phyloP scores from a whole-genome alignment of 768 basidiomycete species.

The Termitomyces sp. region DNA sequence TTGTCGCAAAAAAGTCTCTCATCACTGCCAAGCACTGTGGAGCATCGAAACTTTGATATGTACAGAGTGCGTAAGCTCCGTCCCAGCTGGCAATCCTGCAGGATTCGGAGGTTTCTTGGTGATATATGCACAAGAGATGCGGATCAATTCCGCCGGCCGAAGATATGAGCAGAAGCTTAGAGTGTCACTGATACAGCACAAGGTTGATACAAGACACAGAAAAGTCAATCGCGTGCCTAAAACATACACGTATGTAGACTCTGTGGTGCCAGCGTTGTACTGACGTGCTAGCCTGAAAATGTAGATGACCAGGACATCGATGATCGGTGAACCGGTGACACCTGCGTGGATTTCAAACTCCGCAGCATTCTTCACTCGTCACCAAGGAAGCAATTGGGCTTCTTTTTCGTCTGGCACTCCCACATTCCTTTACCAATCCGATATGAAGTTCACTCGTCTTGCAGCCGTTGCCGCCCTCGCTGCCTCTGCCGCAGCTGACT shows the following conservation, averaged over 20 bases:
- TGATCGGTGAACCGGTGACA: too few species aligned
- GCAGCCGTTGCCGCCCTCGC: slow-evolving; percentile 31
- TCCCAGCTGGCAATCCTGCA: background rate
- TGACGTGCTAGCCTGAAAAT: background rate
- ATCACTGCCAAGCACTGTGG: background rate
- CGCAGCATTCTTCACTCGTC: background rate
- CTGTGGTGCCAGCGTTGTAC: background rate
- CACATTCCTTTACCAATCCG: slow-evolving; percentile 8
- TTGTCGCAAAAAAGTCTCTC: background rate
- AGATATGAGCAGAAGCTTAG: too few species aligned
- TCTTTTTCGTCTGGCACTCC: background rate
- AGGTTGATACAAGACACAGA: background rate
- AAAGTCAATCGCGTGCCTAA: background rate
- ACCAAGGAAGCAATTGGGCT: background rate
- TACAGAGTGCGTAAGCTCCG: background rate
- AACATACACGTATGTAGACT: background rate
- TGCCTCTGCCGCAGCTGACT: slow-evolving; percentile 31
- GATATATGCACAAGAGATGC: background rate
- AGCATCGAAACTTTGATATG: background rate
- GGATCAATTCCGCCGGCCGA: background rate
- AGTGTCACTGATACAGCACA: background rate
- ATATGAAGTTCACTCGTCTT: slow-evolving; percentile 19
- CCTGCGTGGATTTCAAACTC: background rate
- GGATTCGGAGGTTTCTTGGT: background rate
- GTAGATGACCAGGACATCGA: too few species aligned